Evolutionary conservation across 371 early-diverging fungal genomes (phyloP), one percentile per base, ranked within the genome.

Genomic region (Capillidium rhysosporum): DNA sequence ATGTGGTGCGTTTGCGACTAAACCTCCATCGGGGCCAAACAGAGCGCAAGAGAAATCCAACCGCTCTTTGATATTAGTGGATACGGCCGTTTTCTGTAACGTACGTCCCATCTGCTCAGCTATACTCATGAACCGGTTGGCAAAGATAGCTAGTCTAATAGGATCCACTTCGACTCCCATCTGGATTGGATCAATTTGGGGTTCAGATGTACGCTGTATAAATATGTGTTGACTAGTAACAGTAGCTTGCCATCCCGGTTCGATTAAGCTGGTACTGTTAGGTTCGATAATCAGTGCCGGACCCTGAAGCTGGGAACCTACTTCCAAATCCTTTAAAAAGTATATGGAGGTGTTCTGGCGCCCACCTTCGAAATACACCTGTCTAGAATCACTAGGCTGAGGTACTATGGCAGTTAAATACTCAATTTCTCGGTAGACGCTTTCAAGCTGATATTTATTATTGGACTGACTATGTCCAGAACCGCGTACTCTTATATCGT

Each of bases 71-170:
- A 96, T 94, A 56, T 96, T 96, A 23, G 94, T 92, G 26, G 87
- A 86, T 34, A 94, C 84, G 24, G 92, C 74, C 0, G 97, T 96
- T 66, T 90, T 87, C 64, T 92, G 89, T 21, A 95, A 63, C 2
- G 92, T 88, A 20, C 83, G 72, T 14, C 96, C 96, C 96, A 95
- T 95, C 66, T 95, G 92, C 60, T 95, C 93, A 12, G 95, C 97
- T 64, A 96, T 94, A 54, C 79, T 76, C 97, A 96, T 96, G 59
- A 96, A 96, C 1, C 97, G 78, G 67, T 94, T 92, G 0, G 86
- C 82, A 62, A 96, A 92, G 18, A 96, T 84, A 1, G 89, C 77
- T 8, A 96, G 69, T 64, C 80, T 81, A 53, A 93, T 87, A 24
- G 89, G 88, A 52, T 89, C 90, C 63, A 52, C 26, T 41, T 31